phyloP scores from a whole-genome alignment of 164 flowering plant genomes.

The Umbellularia californica region DNA sequence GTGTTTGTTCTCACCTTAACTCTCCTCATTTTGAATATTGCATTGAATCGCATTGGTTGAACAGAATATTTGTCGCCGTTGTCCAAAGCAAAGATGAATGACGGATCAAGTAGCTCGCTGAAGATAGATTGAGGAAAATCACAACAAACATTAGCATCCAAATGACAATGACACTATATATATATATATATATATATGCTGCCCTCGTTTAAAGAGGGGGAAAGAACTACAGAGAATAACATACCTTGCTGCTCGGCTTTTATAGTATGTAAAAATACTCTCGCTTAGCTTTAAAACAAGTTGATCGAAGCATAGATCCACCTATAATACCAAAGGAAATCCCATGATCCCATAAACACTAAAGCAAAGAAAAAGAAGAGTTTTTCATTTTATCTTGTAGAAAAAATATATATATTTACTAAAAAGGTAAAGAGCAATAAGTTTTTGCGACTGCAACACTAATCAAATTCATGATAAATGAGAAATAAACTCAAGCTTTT shows the following conservation, averaged over 20 bases:
- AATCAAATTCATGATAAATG: not conserved
- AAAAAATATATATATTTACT: not conserved
- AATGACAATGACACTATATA: not conserved
- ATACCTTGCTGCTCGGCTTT: slow-evolving; percentile 97
- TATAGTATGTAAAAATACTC: slow-evolving; percentile 78
- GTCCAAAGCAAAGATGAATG: slow-evolving; percentile 88
- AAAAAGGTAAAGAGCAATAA: not conserved
- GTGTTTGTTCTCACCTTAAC: slow-evolving; percentile 53
- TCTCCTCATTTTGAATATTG: slow-evolving; percentile 75
- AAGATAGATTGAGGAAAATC: slow-evolving; percentile 11
- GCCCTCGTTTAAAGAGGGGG: not conserved
- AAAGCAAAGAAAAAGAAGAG: not conserved
- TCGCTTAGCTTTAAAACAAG: slow-evolving; percentile 82
- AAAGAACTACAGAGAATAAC: not conserved
- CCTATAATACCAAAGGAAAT: slow-evolving; percentile 35
- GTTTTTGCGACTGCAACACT: not conserved
- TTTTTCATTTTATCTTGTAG: not conserved
- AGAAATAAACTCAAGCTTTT: not conserved
- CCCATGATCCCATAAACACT: not conserved
- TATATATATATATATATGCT: not conserved
- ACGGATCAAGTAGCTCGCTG: slow-evolving; percentile 93
- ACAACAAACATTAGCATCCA: not conserved
- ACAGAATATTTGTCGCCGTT: slow-evolving; percentile 81
- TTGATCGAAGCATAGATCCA: slow-evolving; percentile 94
- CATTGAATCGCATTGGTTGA: slow-evolving; percentile 71